phyloP scores from a whole-genome alignment of 768 basidiomycete species.

The Galerina marginata region DNA sequence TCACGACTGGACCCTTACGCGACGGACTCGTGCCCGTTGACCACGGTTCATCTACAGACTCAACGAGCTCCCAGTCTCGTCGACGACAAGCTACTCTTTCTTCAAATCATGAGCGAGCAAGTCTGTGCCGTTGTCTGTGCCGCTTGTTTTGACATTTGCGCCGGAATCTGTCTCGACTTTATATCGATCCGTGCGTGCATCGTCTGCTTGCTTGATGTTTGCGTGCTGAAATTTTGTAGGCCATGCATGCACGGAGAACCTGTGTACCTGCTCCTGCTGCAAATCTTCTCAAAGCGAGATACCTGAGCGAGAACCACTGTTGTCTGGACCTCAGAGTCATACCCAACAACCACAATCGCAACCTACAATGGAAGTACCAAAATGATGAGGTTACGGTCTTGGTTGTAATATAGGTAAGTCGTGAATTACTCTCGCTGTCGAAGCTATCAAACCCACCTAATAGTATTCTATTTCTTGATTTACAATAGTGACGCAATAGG shows the following conservation, averaged over 20 bases:
- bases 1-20: neutral
- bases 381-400: constrained; percentile 3
- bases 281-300: constrained; percentile 12
- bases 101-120: constrained; percentile 31
- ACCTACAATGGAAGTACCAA: constrained; percentile 30
- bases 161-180: constrained; percentile 46
- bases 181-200: constrained; percentile 38
- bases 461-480: too few species aligned
- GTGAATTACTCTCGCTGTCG: neutral
- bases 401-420: neutral
- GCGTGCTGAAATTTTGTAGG: constrained; percentile 26
- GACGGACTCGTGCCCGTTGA: neutral
- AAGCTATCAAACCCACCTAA: too few species aligned
- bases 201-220: neutral
- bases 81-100: neutral
- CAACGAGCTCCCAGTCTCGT: neutral
- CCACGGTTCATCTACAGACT: neutral
- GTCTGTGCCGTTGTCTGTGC: constrained; percentile 32
- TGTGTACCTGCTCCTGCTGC: constrained; percentile 31
- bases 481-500: too few species aligned
- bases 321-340: constrained; percentile 24
- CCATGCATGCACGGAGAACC: constrained; percentile 39
- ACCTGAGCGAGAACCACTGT: constrained; percentile 34
- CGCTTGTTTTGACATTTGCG: constrained; percentile 40
- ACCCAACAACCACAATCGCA: constrained; percentile 29